Evolutionary conservation across 805 yeast species (phyloP), one percentile per base, ranked within the genome.

Genomic region (Clavispora carvajalis): DNA sequence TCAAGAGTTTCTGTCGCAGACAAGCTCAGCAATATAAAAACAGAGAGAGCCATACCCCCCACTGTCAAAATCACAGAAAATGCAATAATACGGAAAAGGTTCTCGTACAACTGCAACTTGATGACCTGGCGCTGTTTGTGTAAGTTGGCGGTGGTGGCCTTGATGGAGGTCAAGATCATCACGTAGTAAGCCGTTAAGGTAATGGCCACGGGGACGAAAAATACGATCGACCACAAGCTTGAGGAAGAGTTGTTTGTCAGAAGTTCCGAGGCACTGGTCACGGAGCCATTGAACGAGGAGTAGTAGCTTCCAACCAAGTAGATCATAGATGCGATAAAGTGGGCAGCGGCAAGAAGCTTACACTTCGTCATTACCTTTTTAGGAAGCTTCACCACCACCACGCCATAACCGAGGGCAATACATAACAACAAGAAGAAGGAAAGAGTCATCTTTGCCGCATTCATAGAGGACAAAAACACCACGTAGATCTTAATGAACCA

Each of bases 401-500:
- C 89, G 47, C 98, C 97, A 63, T 90, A 93, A 30, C 99, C 99
- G 49, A 90, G 70, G 11, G 95, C 75, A 41, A 93, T 91, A 53
- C 88, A 82, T 48, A 91, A 70, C 41, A 93, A 70, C 53, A 93
- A 67, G 67, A 91, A 93, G 63, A 91, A 84, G 7, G 96, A 85
- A 59, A 88, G 86, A 0, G 96, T 82, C 38, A 87, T 75, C 55
- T 93, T 85, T 51, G 79, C 78, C 1, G 95, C 79, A 58, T 88
- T 86, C 59, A 91, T 65, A 23, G 87, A 59, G 2, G 96, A 82
- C 38, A 91, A 76, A 56, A 91, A 76, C 7, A 79, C 79, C 74
- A 88, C 75, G 63, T 89, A 86, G 39, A 60, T 56, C 30, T 79
- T 77, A 47, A 79, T 84, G 52, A 88, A 79, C 49, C 51, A 46